Evolutionary conservation across 2,329 filamentous ascomycete species (phyloP).

Genomic region (Xylaria sp.): DNA sequence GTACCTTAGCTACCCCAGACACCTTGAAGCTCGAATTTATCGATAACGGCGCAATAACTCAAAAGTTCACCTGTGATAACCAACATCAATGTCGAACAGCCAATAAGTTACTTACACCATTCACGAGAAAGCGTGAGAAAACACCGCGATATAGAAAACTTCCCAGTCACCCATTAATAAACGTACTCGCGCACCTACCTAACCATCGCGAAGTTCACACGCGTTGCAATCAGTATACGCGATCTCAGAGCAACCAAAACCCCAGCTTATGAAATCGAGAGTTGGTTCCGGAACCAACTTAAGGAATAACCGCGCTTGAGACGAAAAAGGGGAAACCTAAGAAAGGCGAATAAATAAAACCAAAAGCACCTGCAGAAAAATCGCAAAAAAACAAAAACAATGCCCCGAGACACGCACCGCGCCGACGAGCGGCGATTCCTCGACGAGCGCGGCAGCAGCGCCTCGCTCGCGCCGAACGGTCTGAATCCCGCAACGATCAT

Average conservation of each 20-base stretch:
- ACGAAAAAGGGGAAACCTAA: too few relatives aligned
- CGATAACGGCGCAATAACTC: neutral
- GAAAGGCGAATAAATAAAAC: neutral
- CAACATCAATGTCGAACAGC: neutral
- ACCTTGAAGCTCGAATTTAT: slow-evolving; percentile 3
- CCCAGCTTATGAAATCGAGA: too few relatives aligned
- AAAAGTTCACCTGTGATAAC: neutral
- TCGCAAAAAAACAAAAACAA: slow-evolving; percentile 9
- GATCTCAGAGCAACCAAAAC: neutral
- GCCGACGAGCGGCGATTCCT: slow-evolving; percentile 86
- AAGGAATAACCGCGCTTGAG: neutral
- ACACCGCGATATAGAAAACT: neutral
- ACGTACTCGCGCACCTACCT: neutral
- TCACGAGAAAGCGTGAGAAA: fast-evolving
- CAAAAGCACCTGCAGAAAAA: neutral
- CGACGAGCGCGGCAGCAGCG: slow-evolving; percentile 87
- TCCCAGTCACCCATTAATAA: neutral
- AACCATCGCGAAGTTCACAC: neutral
- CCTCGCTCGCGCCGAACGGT: slow-evolving; percentile 80
- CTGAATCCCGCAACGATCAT: slow-evolving; percentile 95
- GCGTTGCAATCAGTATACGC: neutral
- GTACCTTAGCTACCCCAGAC: neutral
- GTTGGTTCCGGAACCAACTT: neutral
- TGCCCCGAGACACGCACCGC: slow-evolving; percentile 61
- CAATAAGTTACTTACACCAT: neutral